Base-by-base conservation (phyloP, 2,329 filamentous ascomycete genomes). In the Cladosporium cucumerinum region DNA sequence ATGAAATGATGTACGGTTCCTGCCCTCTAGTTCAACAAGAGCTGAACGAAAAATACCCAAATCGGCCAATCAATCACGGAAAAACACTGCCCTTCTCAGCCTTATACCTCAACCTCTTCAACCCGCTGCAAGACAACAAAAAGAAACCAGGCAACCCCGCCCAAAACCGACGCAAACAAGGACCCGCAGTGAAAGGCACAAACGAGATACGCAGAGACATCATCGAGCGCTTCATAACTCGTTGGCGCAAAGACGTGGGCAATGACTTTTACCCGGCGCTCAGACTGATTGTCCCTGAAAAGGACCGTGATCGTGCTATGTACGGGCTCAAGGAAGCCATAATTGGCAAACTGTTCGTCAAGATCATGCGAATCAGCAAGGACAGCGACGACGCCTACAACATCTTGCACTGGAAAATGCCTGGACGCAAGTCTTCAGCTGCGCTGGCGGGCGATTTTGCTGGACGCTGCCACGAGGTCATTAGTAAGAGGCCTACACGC, bases 291-390 rank as follows among this genome's bases (percentile, higher is more conserved):
- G 83, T 97, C 3, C 93, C 94, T 0, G 92, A 96, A 72, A 96
- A 96, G 74, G 95, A 99, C 74, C 87, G 93, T 46, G 93, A 98
- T 72, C 87, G 95, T 57, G 90, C 90, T 21, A 93, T 97, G 82
- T 99, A 98, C 73, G 92, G 94, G 0, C 82, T 99, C 48, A 98
- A 98, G 75, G 95, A 99, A 80, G 93, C 90, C 75, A 86, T 89
- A 5, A 93, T 99, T 66, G 94, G 89, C 11, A 97, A 93, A 74
- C 80, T 98, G 23, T 82, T 98, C n/a, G 91, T 97, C 65, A 94
- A 93, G 74, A 85, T 97, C 46, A 89, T 97, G 82, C 94, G 93
- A 74, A 96, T 99, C 72, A 89, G 93, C 79, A 91, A 89, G 72
- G 89, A 93, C 71, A 96, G 92, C 0, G 92, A 96, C 68, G 94